Evolutionary conservation across 2,329 filamentous ascomycete species (phyloP), one percentile per base, ranked within the genome.

Genomic region (Penicillium griseofulvum): DNA sequence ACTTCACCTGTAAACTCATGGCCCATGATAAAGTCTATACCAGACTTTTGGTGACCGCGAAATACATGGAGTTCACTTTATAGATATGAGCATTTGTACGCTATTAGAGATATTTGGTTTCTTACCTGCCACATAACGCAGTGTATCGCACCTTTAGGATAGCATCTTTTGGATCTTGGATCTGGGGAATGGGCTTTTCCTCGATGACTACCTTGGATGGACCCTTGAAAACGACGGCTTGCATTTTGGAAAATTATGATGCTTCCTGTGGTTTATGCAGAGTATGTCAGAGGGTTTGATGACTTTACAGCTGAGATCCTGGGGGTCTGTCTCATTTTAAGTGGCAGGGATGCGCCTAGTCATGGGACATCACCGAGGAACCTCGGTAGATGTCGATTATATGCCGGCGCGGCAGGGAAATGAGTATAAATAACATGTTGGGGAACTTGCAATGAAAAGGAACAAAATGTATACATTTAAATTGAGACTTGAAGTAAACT

Each of bases 1-100:
- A 96, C 84, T 22, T 80, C 82, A 9, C 91, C 91, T 1, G 89
- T 90, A 70, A 95, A 95, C 68, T 96, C 91, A 69, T 96, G 91
- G 56, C 90, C 77, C 75, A 83, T 84, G 46, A 87, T 81, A 49
- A 86, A 86, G 17, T 77, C 81, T 0, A 87, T 84, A 0, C 72
- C 78, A 3, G 86, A 88, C 24, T 84, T 81, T 68, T 95, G 85
- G 65, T 91, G 89, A 26, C 91, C 91, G 34, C 91, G 87, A 75
- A 87, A 96, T 55, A 91, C 86, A 72, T 96, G 91, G 19, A 96
- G 80, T 70, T 96, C 91, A 65, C 85, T 71, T 11, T 22, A 4
- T 1, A 11, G 4, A 17, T 16, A 8, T 26, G 10, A 29, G 1
- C 7, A 4, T 24, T 14, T 43, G 8, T 24, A 1, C 11, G 44